Evolutionary conservation across 371 early-diverging fungal species (phyloP).

Genomic region (Cokeromyces recurvatus): DNA sequence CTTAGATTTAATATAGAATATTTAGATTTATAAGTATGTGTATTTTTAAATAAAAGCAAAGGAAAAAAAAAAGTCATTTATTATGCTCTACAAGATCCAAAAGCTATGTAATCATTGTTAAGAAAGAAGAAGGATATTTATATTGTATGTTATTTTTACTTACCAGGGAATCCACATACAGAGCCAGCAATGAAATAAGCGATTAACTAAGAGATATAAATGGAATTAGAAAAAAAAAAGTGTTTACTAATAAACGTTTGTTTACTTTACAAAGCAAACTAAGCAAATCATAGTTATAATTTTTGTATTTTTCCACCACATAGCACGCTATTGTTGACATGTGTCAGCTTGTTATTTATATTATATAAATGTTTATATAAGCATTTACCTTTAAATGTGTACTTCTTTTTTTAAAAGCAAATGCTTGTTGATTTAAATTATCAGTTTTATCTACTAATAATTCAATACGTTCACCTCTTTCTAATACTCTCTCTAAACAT

Average conservation of each 20-base stretch:
- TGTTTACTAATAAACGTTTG: neutral
- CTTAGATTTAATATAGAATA: too few relatives aligned
- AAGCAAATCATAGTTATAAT: slow-evolving; percentile 67
- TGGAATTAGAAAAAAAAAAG: neutral
- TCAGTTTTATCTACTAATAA: slow-evolving; percentile 90
- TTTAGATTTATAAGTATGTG: too few relatives aligned
- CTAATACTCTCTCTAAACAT: slow-evolving; percentile 76
- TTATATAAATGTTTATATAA: too few relatives aligned
- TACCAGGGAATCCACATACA: slow-evolving; percentile 77
- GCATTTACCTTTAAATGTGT: slow-evolving; percentile 72
- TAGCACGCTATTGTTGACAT: slow-evolving; percentile 49
- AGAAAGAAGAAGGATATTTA: neutral
- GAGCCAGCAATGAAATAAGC: slow-evolving; percentile 63
- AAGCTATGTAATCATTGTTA: slow-evolving; percentile 17
- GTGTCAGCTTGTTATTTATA: too few relatives aligned
- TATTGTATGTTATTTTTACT: slow-evolving; percentile 1
- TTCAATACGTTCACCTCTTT: slow-evolving; percentile 90
- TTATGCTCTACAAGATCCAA: slow-evolving; percentile 20
- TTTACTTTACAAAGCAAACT: slow-evolving; percentile 56
- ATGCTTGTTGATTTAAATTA: slow-evolving; percentile 80
- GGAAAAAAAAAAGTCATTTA: neutral
- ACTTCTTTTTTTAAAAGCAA: slow-evolving; percentile 86
- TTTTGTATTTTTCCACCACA: slow-evolving; percentile 94
- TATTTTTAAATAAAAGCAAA: neutral
- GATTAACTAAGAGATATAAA: slow-evolving; percentile 43